Conservation (phyloP, 108 stramenopile genomes). For the Schizochytrium sp. region DNA sequence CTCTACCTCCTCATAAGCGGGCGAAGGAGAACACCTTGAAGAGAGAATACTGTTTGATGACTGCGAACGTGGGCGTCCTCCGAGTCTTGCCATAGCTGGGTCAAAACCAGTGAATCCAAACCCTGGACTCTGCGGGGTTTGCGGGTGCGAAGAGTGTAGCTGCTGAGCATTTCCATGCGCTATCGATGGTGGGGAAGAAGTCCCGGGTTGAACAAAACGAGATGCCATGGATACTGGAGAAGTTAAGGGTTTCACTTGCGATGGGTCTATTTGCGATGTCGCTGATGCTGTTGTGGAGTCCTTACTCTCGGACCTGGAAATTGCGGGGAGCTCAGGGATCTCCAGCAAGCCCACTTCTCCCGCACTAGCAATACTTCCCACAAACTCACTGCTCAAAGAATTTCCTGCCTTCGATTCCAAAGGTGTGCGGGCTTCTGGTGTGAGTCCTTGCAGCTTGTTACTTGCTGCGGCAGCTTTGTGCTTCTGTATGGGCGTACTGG, state of each 20-base stretch:
- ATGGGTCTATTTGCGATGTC: background rate
- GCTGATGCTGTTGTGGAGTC: background rate
- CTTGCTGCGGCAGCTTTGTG: background rate
- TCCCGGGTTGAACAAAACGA: background rate
- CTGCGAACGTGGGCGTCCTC: background rate
- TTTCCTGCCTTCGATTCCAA: no score
- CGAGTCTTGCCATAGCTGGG: background rate
- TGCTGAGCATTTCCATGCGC: background rate
- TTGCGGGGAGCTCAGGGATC: background rate
- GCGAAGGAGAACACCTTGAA: background rate
- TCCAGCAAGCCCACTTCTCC: no score
- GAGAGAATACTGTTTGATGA: slow-evolving; percentile 31
- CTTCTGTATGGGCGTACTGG: no score
- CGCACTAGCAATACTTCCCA: no score
- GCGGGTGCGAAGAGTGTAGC: background rate
- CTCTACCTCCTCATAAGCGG: background rate
- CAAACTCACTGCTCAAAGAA: no score
- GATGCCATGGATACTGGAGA: slow-evolving; percentile 33
- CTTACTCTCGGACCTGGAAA: background rate
- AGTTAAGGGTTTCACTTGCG: background rate
- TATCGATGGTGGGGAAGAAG: background rate
- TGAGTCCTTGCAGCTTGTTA: background rate
- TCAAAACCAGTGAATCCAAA: no score
- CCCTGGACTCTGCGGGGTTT: no score
- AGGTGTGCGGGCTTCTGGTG: background rate